A percentile compares a stretch with the other conserved stretches of the same genome.
phyloP scores from a whole-genome alignment of 2,329 filamentous ascomycete genomes.

The Pseudovirgaria hyperparasitica region DNA sequence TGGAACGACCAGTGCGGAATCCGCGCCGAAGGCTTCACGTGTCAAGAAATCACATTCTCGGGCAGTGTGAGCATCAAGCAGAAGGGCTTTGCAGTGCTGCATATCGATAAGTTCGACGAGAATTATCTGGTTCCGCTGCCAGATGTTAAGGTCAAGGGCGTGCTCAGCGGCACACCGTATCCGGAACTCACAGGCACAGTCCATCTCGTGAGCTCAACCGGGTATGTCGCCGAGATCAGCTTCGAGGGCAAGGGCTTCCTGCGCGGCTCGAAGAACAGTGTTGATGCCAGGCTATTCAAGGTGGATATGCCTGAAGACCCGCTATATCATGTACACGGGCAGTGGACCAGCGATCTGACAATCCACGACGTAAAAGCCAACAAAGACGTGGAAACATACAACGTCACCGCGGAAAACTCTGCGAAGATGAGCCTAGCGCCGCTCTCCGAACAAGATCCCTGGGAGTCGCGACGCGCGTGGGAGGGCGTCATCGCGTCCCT shows the following conservation, averaged over 20 bases:
- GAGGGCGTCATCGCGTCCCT: constrained; percentile 25
- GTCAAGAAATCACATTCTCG: constrained; percentile 34
- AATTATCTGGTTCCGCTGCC: constrained; percentile 33
- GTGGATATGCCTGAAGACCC: constrained; percentile 17
- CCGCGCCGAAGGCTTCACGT: constrained; percentile 32
- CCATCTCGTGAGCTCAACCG: constrained; percentile 27
- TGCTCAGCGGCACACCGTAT: constrained; percentile 30
- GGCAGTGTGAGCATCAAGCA: constrained; percentile 33
- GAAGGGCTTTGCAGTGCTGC: constrained; percentile 32
- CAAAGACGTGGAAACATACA: constrained; percentile 23
- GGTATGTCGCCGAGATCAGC: constrained; percentile 28
- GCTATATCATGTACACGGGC: constrained; percentile 27
- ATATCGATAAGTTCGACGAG: constrained; percentile 30
- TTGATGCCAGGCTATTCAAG: constrained; percentile 26
- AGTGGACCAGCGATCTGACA: constrained; percentile 28
- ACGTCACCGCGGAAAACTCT: constrained; percentile 13
- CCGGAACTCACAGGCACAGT: constrained; percentile 31
- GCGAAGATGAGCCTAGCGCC: constrained; percentile 13
- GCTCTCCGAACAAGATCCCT: constrained; percentile 28
- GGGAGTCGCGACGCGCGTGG: constrained; percentile 34
- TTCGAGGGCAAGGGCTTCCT: constrained; percentile 32
- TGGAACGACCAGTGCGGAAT: constrained; percentile 32
- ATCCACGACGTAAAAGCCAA: constrained; percentile 22
- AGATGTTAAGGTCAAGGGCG: constrained; percentile 32
- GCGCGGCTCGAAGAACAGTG: constrained; percentile 29